These are phyloP conservation scores for Geranium rotundifolium DNA, from an alignment of 345 rosid species.

Conservation along the genomic window DNA sequence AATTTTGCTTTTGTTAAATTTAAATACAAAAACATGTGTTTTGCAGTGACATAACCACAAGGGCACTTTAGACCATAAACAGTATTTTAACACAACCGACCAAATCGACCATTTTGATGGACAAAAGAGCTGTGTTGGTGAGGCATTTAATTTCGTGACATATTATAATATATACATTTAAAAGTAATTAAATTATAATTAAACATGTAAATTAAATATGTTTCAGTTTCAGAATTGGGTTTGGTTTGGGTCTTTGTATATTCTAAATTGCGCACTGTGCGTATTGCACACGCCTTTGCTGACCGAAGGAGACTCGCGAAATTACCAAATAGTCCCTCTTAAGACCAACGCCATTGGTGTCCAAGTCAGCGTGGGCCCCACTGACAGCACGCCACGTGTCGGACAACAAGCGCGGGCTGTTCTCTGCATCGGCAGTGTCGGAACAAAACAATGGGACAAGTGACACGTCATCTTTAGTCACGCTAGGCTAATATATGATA, in stretches of 20 bases:
- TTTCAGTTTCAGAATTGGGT: too few species aligned
- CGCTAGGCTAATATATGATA: not conserved
- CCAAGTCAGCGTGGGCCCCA: not conserved
- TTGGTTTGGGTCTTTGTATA: too few species aligned
- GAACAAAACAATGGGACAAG: too few species aligned
- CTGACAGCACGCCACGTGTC: not conserved
- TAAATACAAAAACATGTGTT: not conserved
- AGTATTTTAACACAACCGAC: not conserved
- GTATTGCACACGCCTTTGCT: not conserved
- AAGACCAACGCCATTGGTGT: not conserved
- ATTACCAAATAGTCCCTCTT: not conserved
- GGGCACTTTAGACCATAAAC: not conserved
- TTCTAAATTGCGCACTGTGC: not conserved
- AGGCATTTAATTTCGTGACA: not conserved
- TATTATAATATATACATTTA: too few species aligned
- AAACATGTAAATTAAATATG: too few species aligned
- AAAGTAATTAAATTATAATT: too few species aligned
- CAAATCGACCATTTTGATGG: not conserved
- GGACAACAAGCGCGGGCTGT: not conserved
- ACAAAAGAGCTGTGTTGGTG: not conserved
- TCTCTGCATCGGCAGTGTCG: not conserved
- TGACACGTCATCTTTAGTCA: not conserved
- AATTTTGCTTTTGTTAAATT: too few species aligned
- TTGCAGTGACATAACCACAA: not conserved
- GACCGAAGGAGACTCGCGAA: not conserved